These are phyloP conservation scores for Colletotrichum sp. DNA, from an alignment of 2,329 filamentous ascomycete species.

Conservation along the genomic window DNA sequence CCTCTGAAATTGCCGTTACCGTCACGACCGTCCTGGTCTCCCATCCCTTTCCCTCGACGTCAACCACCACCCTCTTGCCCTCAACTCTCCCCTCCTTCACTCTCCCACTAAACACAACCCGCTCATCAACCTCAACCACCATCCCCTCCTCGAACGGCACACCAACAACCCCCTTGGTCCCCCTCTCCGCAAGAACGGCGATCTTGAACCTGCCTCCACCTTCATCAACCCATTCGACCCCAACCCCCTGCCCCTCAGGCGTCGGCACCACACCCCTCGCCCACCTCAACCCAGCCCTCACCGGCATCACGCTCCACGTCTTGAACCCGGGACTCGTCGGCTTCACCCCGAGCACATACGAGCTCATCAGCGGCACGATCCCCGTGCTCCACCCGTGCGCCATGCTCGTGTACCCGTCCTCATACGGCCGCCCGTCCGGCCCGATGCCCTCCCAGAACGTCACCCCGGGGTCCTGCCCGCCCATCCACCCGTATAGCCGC, in stretches of 20 bases:
- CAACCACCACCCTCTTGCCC: background rate
- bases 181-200: conserved; percentile 33
- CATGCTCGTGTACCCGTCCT: conserved; percentile 51
- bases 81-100: background rate
- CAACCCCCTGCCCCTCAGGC: conserved; percentile 37
- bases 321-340: conserved; percentile 49
- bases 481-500: conserved; percentile 57
- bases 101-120: conserved; percentile 13
- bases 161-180: conserved; percentile 31
- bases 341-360: conserved; percentile 51
- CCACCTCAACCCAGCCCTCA: conserved; percentile 42
- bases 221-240: conserved; percentile 40
- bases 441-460: conserved; percentile 60
- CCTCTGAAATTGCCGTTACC: background rate
- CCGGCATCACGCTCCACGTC: conserved; percentile 44
- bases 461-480: conserved; percentile 45
- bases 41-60: conserved; percentile 1
- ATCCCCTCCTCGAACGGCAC: conserved; percentile 22
- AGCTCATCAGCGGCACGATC: conserved; percentile 50
- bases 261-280: conserved; percentile 49
- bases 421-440: conserved; percentile 44
- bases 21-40: background rate
- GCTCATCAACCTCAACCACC: conserved; percentile 24
- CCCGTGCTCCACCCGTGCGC: conserved; percentile 59
- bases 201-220: conserved; percentile 27